Percentiles rank a stretch among this genome's conserved stretches.
phyloP scores from a whole-genome alignment of 2,329 filamentous ascomycete species.

The Trichoderma sp. region DNA sequence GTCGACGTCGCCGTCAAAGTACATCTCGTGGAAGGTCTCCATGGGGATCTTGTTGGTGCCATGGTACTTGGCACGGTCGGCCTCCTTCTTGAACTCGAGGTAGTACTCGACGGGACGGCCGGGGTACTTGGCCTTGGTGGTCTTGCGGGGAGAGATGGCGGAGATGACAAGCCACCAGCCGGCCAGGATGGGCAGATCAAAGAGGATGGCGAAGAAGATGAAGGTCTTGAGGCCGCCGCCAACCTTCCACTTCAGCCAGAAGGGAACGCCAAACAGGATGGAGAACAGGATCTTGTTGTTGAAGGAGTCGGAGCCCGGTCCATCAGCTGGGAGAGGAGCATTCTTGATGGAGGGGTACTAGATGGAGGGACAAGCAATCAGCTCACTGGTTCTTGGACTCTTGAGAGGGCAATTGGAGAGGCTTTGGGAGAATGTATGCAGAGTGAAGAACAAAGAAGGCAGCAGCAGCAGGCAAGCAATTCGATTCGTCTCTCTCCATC shows the following conservation, averaged over 20 bases:
- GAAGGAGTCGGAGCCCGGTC: constrained; percentile 80
- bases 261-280: constrained; percentile 70
- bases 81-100: constrained; percentile 74
- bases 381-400: neutral
- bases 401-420: neutral
- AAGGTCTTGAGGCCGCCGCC: constrained; percentile 85
- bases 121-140: constrained; percentile 85
- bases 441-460: neutral
- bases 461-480: neutral
- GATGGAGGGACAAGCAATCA: neutral
- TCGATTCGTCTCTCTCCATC: neutral
- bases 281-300: constrained; percentile 76
- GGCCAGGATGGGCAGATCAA: constrained; percentile 75
- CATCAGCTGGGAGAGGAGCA: constrained; percentile 89
- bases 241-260: constrained; percentile 80
- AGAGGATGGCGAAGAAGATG: constrained; percentile 82
- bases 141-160: constrained; percentile 80
- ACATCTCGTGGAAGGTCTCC: constrained; percentile 97
- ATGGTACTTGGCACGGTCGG: constrained; percentile 65
- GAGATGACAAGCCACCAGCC: constrained; percentile 83
- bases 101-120: constrained; percentile 90
- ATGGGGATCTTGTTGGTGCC: constrained; percentile 82
- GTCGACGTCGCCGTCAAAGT: constrained; percentile 91
- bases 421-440: neutral
- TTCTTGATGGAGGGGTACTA: constrained; percentile 77